Evolutionary conservation across 176 grass and related monocot species (phyloP).

Genomic region (Paspalum vaginatum): DNA sequence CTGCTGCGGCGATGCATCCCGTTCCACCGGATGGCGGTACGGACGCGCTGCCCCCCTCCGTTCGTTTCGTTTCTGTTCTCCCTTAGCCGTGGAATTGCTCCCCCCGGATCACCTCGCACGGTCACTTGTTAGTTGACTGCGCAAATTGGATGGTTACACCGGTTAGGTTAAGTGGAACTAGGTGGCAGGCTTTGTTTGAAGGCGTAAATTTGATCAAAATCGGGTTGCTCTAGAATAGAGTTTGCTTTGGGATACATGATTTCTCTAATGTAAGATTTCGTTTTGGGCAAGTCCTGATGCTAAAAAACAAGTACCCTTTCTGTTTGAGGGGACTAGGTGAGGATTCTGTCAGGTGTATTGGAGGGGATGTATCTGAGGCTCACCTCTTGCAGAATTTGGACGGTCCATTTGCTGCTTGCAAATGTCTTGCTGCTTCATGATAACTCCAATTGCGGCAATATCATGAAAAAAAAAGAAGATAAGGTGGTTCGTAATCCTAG

Average conservation of each 20-base stretch:
- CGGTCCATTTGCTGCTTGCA: neutral
- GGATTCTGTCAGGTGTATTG: neutral
- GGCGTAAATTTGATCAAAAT: neutral
- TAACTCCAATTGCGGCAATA: neutral
- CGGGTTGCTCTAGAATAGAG: neutral
- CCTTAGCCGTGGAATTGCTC: neutral
- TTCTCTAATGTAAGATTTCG: neutral
- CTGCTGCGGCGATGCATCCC: constrained; percentile 41
- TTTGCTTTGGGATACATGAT: neutral
- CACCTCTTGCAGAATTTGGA: neutral
- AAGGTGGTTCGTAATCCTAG: neutral
- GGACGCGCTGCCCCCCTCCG: neutral
- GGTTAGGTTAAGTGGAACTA: neutral
- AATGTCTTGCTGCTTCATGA: neutral
- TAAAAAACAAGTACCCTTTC: neutral
- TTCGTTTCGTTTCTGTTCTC: neutral
- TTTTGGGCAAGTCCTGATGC: neutral
- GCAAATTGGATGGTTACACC: neutral
- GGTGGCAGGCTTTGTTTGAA: neutral
- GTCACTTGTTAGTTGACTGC: neutral
- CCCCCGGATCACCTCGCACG: too few relatives aligned
- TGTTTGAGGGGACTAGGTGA: neutral
- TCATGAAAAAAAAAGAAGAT: neutral
- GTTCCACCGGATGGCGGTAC: constrained; percentile 56
- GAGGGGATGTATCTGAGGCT: neutral